A percentile compares a stretch with the other conserved stretches of the same genome.
phyloP scores from a whole-genome alignment of 1,139 yeast genomes.

The Waltiozyma solani region DNA sequence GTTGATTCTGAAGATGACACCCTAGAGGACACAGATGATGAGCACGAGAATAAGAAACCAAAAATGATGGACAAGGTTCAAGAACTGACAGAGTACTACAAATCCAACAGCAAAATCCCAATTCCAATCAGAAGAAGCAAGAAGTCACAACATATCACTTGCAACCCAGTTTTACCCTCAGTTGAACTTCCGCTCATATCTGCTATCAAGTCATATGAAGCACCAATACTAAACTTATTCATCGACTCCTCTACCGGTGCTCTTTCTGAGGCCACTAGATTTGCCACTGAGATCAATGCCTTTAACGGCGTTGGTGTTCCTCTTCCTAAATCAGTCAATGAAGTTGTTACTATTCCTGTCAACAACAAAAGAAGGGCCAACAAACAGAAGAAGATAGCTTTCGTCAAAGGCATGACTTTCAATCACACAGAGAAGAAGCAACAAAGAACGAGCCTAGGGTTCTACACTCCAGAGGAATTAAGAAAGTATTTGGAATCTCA shows the following conservation, averaged over 20 bases:
- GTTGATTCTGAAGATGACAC: slow-evolving; percentile 2
- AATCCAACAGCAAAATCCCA: slow-evolving; percentile 14
- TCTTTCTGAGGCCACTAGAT: slow-evolving; percentile 60
- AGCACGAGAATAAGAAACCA: slow-evolving; percentile 1
- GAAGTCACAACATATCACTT: neutral
- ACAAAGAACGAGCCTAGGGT: slow-evolving; percentile 10
- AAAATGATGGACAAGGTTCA: slow-evolving; percentile 2
- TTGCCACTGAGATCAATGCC: slow-evolving; percentile 67
- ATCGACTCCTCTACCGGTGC: slow-evolving; percentile 64
- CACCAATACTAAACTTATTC: slow-evolving; percentile 32
- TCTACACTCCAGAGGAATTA: slow-evolving; percentile 7
- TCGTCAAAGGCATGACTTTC: slow-evolving; percentile 12
- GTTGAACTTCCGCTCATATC: slow-evolving; percentile 7
- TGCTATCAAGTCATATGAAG: slow-evolving; percentile 6
- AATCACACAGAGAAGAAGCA: slow-evolving; percentile 6
- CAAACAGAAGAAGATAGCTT: slow-evolving; percentile 15
- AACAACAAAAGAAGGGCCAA: slow-evolving; percentile 20
- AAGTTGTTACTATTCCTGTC: slow-evolving; percentile 60
- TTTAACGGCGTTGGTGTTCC: slow-evolving; percentile 56
- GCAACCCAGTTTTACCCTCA: neutral
- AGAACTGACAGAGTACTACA: slow-evolving; percentile 3
- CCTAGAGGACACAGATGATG: slow-evolving; percentile 10
- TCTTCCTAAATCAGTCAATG: slow-evolving; percentile 47
- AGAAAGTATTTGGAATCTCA: neutral
- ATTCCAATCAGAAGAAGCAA: slow-evolving; percentile 15